phyloP scores from a whole-genome alignment of 139 green algal species.

The Bryopsis sp. region DNA sequence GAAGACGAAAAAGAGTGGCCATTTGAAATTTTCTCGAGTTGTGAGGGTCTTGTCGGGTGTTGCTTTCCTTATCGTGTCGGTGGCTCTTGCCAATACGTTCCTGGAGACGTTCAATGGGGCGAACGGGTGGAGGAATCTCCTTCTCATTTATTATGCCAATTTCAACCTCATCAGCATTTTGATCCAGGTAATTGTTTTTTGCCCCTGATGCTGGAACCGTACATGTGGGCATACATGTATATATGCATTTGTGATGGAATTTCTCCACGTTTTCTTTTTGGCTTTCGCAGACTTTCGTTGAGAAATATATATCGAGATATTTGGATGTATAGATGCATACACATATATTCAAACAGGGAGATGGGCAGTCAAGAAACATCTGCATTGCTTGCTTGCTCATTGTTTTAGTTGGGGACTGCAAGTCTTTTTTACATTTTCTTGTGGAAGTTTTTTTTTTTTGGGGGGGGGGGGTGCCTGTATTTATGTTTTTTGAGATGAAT shows the following conservation, averaged over 20 bases:
- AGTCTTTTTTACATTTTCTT: too few relatives aligned
- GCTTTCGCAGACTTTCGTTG: not conserved
- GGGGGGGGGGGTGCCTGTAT: too few relatives aligned
- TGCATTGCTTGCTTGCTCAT: too few relatives aligned
- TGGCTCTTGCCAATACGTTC: not conserved
- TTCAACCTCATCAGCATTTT: constrained; percentile 20
- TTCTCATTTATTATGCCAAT: constrained; percentile 32
- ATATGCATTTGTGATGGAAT: constrained; percentile 19
- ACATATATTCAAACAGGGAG: too few relatives aligned
- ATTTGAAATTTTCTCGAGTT: not conserved
- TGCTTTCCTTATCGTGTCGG: not conserved
- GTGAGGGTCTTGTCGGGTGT: not conserved
- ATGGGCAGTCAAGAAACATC: too few relatives aligned
- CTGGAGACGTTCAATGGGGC: not conserved
- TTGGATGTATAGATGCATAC: too few relatives aligned
- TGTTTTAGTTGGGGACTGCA: too few relatives aligned
- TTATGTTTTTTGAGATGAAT: too few relatives aligned
- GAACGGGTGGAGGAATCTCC: constrained; percentile 24
- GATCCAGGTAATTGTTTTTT: constrained; percentile 27
- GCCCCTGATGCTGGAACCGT: constrained; percentile 27
- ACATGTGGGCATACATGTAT: constrained; percentile 20
- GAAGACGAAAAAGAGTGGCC: too few relatives aligned
- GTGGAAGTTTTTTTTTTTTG: too few relatives aligned
- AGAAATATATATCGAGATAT: too few relatives aligned
- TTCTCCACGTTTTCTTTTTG: too few relatives aligned